Evolutionary conservation across 495 filamentous ascomycete genomes (phyloP).

Genomic region (Podospora conica): DNA sequence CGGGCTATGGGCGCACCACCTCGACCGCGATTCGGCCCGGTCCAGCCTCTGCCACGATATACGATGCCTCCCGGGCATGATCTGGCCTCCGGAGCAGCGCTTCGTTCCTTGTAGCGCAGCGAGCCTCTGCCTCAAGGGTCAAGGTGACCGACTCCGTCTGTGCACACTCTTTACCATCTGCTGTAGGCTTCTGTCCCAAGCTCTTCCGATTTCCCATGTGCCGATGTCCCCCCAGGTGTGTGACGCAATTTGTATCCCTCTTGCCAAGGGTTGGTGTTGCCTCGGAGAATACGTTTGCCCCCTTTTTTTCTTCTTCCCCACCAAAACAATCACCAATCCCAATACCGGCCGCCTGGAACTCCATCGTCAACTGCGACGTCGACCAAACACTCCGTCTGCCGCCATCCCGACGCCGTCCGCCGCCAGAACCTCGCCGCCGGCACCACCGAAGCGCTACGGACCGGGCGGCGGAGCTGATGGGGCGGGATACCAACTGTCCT

Average conservation of each 20-base stretch:
- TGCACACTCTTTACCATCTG: not conserved
- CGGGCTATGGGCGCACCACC: not conserved
- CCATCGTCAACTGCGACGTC: slow-evolving; percentile 9
- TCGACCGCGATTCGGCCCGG: not conserved
- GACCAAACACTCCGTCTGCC: slow-evolving; percentile 11
- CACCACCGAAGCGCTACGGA: slow-evolving; percentile 4
- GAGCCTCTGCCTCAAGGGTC: not conserved
- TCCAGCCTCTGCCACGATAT: not conserved
- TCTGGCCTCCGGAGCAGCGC: not conserved
- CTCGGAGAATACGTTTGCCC: not conserved
- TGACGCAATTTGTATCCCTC: slow-evolving; percentile 4
- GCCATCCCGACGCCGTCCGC: not conserved
- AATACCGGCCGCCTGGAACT: not conserved
- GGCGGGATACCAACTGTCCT: no score
- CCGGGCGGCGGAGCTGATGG: no score
- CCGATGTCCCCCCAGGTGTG: slow-evolving; percentile 2
- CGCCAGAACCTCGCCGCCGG: slow-evolving; percentile 12
- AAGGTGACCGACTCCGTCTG: not conserved
- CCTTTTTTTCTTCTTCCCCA: not conserved
- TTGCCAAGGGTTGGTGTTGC: slow-evolving; percentile 15
- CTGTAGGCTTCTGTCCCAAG: not conserved
- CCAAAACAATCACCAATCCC: not conserved
- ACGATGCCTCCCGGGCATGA: not conserved
- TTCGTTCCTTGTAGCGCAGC: not conserved
- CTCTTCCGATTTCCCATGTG: no score